Base-by-base conservation (phyloP, 148 eudicot species). In the Rhododendron mucronatum region DNA sequence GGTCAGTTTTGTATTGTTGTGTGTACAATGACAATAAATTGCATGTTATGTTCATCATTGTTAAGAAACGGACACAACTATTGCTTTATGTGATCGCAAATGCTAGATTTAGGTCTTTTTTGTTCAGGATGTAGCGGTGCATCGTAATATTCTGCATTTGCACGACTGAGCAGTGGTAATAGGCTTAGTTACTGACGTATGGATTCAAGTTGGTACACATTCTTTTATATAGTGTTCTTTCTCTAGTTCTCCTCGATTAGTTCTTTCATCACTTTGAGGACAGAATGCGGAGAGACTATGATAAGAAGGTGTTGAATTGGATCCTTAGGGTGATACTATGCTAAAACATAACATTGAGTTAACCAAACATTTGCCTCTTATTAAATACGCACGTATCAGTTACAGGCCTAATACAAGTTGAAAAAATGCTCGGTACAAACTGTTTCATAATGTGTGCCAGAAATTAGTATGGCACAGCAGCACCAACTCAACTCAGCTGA, bases 1-100 rank as follows among this genome's bases (percentile, higher is more conserved):
- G 98, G 99, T 95, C 57, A 44, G 89, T 82, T 85, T 59, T 85
- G 83, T 59, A 90, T 81, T 26, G 61, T 88, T 83, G 59, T 63
- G 15, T 71, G 63, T 78, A 0, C 69, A 69, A 57, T 23, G 35
- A 67, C 26, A 81, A 35, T 47, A 47, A 81, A 67, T 7, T 4
- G 51, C 44, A 14, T 23, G 51, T 37, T 51, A 83, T 47, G 37
- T 81, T 86, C 8, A 48, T 48, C 84, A 50, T 15, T 13, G 30
- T 33, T 41, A 53, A 57, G 37, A 77, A 41, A 21, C 18, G n/a
- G 48, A 53, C 44, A 1, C 28, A 35, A 35, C 30, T 74, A 61
- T 69, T 59, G 11, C 84, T 51, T 51, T 51, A 35, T 11, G 41
- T 55, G n/a, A 28, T 9, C 12, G 30, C 37, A 9, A 76, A 55